Base-by-base conservation (phyloP, 2,329 filamentous ascomycete species). In the Akanthomyces uredinophilus region DNA sequence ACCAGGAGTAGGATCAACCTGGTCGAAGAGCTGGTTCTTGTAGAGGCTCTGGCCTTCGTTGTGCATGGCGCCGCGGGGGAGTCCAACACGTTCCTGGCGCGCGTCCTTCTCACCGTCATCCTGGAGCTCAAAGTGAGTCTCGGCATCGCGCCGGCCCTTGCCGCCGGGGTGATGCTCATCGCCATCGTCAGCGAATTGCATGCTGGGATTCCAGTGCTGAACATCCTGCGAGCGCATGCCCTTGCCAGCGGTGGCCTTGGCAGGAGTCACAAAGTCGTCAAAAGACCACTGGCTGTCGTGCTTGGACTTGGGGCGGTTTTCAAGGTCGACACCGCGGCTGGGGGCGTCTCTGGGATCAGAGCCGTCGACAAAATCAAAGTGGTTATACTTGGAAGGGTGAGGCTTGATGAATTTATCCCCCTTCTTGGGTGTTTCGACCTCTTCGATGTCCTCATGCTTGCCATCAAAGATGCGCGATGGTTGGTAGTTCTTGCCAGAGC, bases 201-300 rank as follows among this genome's bases (percentile, higher is more conserved):
- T 84, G 64, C 92, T 88, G 53, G 88, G 87, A 68, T 88, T 89
- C 86, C 91, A 96, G 73, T 95, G 89, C 61, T 90, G 88, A 64
- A 87, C 83, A 64, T 95, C 87, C 70, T 92, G 85, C 44, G 82
- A 78, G 64, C 87, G 83, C 59, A 80, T 71, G 24, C 83, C 73
- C 73, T 88, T 90, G 51, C 81, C 77, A 5, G 83, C 81, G 53
- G 85, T 79, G 29, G 77, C 67, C 80, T 96, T 96, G 66, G 88
- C 83, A 0, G 94, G 94, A 0, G 93, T 96, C 18, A 80, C 79
- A 69, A 96, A 96, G 75, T 96, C 92, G 64, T 91, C 86, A 74
- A 98, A 98, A 54, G 87, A 86, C 92, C 94, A 97, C 65, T 91
- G 88, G 66, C 87, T 87, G 63, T 82, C 79, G 71, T 91, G 87